Base-by-base conservation (phyloP, 306 rosid genomes). In the Cucumis melo region DNA sequence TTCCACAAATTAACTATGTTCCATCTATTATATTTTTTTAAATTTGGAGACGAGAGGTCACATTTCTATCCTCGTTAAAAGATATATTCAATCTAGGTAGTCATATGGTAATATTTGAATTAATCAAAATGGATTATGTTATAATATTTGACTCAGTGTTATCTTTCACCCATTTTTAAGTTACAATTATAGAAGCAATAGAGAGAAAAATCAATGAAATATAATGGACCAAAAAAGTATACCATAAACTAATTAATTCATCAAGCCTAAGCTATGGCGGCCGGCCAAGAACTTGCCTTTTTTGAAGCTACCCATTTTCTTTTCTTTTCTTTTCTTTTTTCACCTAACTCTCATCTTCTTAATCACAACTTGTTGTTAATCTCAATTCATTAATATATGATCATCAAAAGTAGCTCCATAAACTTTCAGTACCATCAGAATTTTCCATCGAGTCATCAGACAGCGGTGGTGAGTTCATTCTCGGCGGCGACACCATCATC, bases 401-500 rank as follows among this genome's bases (percentile, higher is more conserved):
- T 16, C 17, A 66, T 88, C 67, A 88, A 79, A 74, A 82, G 64
- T 85, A 87, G 86, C 78, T 87, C 98, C 98, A 94, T 54, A 94
- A 82, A 76, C 58, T 81, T 17, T 83, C 92, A 24, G 84, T 89
- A 3, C 77, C 86, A 73, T 81, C 81, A 4, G 74, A 80, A 7
- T 78, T 70, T 23, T 82, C 92, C 14, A 84, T 76, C 10, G 85
- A 83, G 73, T 85, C 63, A 14, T 88, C 85, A 0, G 91, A 78
- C 1, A 64, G 85, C 5, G 87, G 68, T 1, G 68, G 83, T 0
- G 91, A 74, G 65, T 41, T 83, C 72, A 94, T 87, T 82, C 94
- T 84, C 8, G 98, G 98, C 5, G 98, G 98, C 10, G 98, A 85
- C 41, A 94, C 76, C 63, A 94, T 76, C 98, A 94, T 90, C 82